These are phyloP conservation scores for Cudoniella acicularis DNA, from an alignment of 495 filamentous ascomycete species.

Conservation along the genomic window DNA sequence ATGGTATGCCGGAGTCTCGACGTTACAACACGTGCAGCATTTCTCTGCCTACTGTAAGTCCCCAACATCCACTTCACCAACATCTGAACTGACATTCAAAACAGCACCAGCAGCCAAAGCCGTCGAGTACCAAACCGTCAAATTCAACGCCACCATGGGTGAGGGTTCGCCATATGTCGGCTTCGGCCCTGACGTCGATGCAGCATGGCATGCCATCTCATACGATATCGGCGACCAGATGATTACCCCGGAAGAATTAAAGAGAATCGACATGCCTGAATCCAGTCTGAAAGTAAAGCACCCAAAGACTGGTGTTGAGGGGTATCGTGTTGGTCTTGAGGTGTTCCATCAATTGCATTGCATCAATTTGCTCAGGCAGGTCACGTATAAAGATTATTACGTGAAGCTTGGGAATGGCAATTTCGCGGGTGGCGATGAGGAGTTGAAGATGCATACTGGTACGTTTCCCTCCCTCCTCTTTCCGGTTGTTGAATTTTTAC, in stretches of 20 bases:
- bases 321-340: slow-evolving; percentile 49
- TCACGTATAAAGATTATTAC: slow-evolving; percentile 47
- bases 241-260: slow-evolving; percentile 44
- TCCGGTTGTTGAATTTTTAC: neutral
- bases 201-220: slow-evolving; percentile 41
- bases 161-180: slow-evolving; percentile 40
- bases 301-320: slow-evolving; percentile 44
- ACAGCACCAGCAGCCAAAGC: slow-evolving; percentile 41
- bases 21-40: slow-evolving; percentile 21
- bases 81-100: slow-evolving; percentile 17
- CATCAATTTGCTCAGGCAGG: slow-evolving; percentile 46
- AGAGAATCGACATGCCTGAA: slow-evolving; percentile 42
- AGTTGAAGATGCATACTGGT: slow-evolving; percentile 33
- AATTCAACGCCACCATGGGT: slow-evolving; percentile 38
- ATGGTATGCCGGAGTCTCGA: slow-evolving; percentile 32
- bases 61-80: neutral
- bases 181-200: slow-evolving; percentile 40
- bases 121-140: slow-evolving; percentile 41
- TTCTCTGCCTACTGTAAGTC: slow-evolving; percentile 26
- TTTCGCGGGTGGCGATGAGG: slow-evolving; percentile 24
- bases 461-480: slow-evolving; percentile 3
- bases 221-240: slow-evolving; percentile 44
- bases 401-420: slow-evolving; percentile 32
- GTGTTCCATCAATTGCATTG: slow-evolving; percentile 56
- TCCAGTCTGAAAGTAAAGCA: slow-evolving; percentile 43